Base-by-base conservation (phyloP, 1,284 basidiomycete genomes). In the Somion occarium region DNA sequence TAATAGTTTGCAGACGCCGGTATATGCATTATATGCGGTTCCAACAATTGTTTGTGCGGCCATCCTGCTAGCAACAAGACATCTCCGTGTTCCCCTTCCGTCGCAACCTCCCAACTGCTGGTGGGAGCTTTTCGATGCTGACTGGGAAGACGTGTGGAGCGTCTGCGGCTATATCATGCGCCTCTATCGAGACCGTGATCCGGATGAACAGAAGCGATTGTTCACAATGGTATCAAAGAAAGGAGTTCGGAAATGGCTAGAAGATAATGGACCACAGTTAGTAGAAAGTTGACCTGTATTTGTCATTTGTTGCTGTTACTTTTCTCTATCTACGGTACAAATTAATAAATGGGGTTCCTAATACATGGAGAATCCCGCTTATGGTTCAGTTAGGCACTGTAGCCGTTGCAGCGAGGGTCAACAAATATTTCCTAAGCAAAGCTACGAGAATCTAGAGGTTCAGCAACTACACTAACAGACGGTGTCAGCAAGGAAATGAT, bases 121-220 rank as follows among this genome's bases (percentile, higher is more conserved):
- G 92, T 93, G 88, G 84, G 81, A 88, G 47, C 73, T 96, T 1
- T 96, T 96, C 61, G 92, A 96, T 62, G 87, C 88, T 0, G 75
- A 82, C 1, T 89, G 82, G 80, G 89, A 92, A 51, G 92, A 95
- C 60, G 74, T 95, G 38, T 88, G 86, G 83, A 82, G 75, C 55
- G 82, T 91, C 13, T 85, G 85, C 53, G 92, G 90, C 11, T 76
- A 79, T 57, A 79, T 94, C 46, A 88, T 91, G 86, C 74, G 83
- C 39, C 69, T 95, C 3, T 96, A 91, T 64, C 76, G 83, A 3
- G 64, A 72, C 47, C 65, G 68, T 20, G 62, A 52, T 38, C 51
- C 46, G 18, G 61, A 62, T 43, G 79, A 82, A 26, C 67, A 57
- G 52, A 63, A 56, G 48, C 69, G 73, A 59, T 73, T 80, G 15